A percentile compares a stretch with the other conserved stretches of the same genome.
These are phyloP conservation scores for Marvania coccoides DNA, from an alignment of 139 green algal species.

Conservation along the genomic window DNA sequence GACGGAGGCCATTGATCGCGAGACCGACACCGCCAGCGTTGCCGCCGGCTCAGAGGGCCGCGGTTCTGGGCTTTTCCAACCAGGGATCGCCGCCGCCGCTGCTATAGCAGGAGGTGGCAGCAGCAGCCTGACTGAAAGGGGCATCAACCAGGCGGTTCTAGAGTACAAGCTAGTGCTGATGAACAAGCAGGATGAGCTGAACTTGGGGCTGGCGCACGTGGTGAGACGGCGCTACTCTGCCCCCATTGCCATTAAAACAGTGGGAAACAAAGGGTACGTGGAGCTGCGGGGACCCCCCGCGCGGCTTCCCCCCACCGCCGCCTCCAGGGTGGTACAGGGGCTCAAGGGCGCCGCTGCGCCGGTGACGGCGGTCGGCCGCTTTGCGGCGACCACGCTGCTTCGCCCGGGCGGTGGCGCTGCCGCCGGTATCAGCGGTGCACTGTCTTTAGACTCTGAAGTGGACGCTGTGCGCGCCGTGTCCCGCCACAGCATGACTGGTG, in stretches of 20 bases:
- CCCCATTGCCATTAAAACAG: conserved; percentile 35
- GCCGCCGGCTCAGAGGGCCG: too few relatives aligned
- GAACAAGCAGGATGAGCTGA: conserved; percentile 60
- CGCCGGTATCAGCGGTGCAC: not conserved
- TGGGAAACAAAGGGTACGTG: conserved; percentile 25
- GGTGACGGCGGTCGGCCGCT: not conserved
- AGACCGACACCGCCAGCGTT: not conserved
- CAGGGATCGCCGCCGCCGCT: not conserved
- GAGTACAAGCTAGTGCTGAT: conserved; percentile 47
- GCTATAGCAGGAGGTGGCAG: too few relatives aligned
- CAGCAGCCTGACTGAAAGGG: not conserved
- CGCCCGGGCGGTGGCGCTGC: not conserved
- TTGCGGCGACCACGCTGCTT: not conserved
- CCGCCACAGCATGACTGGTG: conserved; percentile 7
- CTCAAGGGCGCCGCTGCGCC: not conserved
- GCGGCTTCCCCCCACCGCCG: not conserved
- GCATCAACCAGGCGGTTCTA: not conserved
- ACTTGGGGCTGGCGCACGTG: conserved; percentile 28
- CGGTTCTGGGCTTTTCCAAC: not conserved
- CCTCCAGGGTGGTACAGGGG: not conserved
- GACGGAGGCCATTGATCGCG: conserved; percentile 3
- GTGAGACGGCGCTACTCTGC: conserved; percentile 15
- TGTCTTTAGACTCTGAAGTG: not conserved
- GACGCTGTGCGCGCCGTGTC: not conserved
- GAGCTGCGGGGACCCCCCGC: not conserved